Evolutionary conservation across 352 stramenopile genomes (phyloP).

Genomic region (Phytophthora fragariae): DNA sequence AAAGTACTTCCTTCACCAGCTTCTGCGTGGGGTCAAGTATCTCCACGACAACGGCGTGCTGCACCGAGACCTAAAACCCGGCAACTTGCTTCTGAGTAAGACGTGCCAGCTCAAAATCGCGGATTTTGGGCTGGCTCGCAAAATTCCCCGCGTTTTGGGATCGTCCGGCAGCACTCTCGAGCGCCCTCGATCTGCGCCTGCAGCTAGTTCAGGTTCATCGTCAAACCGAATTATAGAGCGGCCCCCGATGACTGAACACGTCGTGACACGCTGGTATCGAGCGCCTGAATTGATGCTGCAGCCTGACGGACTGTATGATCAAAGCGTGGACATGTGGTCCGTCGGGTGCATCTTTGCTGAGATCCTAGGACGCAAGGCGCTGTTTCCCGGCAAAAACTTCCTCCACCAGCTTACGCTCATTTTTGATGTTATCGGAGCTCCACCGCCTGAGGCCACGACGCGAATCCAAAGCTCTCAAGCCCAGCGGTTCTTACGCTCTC

Average conservation of each 20-base stretch:
- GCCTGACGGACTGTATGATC: conserved; percentile 86
- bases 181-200: conserved; percentile 60
- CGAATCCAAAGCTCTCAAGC: conserved; percentile 80
- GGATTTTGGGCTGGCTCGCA: conserved; percentile 79
- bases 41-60: conserved; percentile 81
- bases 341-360: conserved; percentile 87
- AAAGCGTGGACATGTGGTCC: conserved; percentile 93
- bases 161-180: conserved; percentile 23
- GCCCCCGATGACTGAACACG: conserved; percentile 80
- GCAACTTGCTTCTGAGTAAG: conserved; percentile 83
- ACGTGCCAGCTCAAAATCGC: conserved; percentile 85
- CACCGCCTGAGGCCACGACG: conserved; percentile 46
- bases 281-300: conserved; percentile 93
- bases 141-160: conserved; percentile 43
- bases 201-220: conserved; percentile 21
- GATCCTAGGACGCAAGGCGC: conserved; percentile 74
- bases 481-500: conserved; percentile 70
- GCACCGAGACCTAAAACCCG: conserved; percentile 86
- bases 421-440: conserved; percentile 79
- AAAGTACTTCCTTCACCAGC: conserved; percentile 94
- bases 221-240: conserved; percentile 26
- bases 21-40: conserved; percentile 87
- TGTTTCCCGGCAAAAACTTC: conserved; percentile 86
- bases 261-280: conserved; percentile 93
- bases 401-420: conserved; percentile 82